Base-by-base conservation (phyloP, 2,329 filamentous ascomycete species). In the Paraconiothyrium sp. region DNA sequence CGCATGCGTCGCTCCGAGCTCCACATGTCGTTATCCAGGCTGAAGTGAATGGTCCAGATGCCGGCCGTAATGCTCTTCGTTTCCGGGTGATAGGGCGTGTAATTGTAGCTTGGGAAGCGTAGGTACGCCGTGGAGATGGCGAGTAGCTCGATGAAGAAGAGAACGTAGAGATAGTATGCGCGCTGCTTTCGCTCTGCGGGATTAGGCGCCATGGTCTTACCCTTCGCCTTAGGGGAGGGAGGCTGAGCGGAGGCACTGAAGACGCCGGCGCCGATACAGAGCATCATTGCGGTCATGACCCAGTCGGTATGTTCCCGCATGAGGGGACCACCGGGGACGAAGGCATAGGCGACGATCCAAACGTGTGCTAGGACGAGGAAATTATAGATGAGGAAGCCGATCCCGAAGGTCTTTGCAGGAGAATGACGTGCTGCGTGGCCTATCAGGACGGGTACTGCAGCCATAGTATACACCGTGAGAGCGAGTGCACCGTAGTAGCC, bases 11-110 rank as follows among this genome's bases (percentile, higher is more conserved):
- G 89, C 79, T 99, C 95, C 0, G 94, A 97, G 10, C 92, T 94
- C 93, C 93, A 98, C 94, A 98, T 97, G 78, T 97, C 92, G 72
- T 99, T 98, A 81, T 99, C 95, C 22, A 99, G 88, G 14, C 92
- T 94, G 79, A 99, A 99, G 81, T 99, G 95, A 59, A 98, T 94
- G 0, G 95, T 99, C 95, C 95, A 99, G 77, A 99, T 98, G 69
- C 95, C 95, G 1, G 93, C 93, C 0, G 96, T 98, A 61, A 97
- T 86, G 57, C 96, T 82, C 69, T 95, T 95, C 65, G 94, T 91
- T 57, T 97, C 89, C 41, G 88, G 87, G 76, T 99, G 94, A 78
- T 98, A 94, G 0, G 95, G 92, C 59, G 88, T 88, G 82, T 97
- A 97, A 80, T 98, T 89, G 76, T 97, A 94, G 2, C 90, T 90